A percentile compares a stretch with the other conserved stretches of the same genome.
Conservation (phyloP, 2,329 filamentous ascomycete species). For the Fusarium sp. region DNA sequence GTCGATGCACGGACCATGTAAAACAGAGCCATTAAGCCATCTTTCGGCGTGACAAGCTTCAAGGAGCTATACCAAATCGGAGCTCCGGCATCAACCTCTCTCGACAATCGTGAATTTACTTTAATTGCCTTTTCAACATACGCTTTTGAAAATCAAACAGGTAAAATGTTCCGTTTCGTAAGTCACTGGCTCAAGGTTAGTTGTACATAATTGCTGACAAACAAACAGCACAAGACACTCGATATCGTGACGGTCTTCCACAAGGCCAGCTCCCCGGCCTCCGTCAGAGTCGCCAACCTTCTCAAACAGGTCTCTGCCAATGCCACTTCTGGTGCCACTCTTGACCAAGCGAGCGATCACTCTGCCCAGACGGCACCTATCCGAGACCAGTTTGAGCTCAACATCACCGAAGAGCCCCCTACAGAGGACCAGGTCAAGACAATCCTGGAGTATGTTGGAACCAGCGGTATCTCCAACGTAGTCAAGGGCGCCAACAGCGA, state of each 20-base stretch:
- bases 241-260: slow-evolving; percentile 98
- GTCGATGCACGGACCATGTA: slow-evolving; percentile 36
- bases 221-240: slow-evolving; percentile 75
- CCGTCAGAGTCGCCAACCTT: slow-evolving; percentile 76
- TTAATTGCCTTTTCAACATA: slow-evolving; percentile 6
- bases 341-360: slow-evolving; percentile 82
- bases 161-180: slow-evolving; percentile 61
- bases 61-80: slow-evolving; percentile 45
- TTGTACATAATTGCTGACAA: slow-evolving; percentile 28
- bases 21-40: slow-evolving; percentile 42
- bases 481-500: slow-evolving; percentile 79
- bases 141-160: background rate
- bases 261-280: slow-evolving; percentile 78
- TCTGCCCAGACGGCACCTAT: slow-evolving; percentile 65
- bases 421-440: slow-evolving; percentile 85
- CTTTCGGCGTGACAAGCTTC: slow-evolving; percentile 41
- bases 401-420: slow-evolving; percentile 82
- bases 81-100: slow-evolving; percentile 39
- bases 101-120: slow-evolving; percentile 2
- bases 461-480: slow-evolving; percentile 67
- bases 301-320: slow-evolving; percentile 84
- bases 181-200: slow-evolving; percentile 36
- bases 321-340: slow-evolving; percentile 73
- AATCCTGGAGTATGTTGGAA: slow-evolving; percentile 84
- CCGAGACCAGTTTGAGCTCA: slow-evolving; percentile 83